Conservation (phyloP, 495 filamentous ascomycete species). For the Neurospora sublineolata region DNA sequence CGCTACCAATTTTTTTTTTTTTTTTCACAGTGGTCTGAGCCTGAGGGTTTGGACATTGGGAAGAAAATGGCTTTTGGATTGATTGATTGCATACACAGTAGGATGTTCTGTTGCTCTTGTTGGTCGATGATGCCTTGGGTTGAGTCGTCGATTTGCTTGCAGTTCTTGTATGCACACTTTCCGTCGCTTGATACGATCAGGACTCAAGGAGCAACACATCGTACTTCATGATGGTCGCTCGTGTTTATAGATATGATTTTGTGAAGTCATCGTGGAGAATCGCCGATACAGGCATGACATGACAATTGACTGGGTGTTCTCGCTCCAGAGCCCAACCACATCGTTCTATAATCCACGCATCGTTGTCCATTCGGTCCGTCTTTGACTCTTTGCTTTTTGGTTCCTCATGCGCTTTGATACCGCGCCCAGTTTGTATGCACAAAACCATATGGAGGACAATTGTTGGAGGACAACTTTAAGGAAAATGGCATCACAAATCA, state of each 20-base stretch:
- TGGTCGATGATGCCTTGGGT: neutral
- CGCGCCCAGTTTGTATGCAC: neutral
- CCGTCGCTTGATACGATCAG: neutral
- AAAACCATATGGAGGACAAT: neutral
- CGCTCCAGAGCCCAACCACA: neutral
- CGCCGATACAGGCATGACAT: neutral
- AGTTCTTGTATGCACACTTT: neutral
- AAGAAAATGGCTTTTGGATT: slow-evolving; percentile 9
- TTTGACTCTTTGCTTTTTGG: neutral
- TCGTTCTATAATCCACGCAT: neutral
- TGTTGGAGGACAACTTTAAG: neutral
- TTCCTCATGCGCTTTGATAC: neutral
- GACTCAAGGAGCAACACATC: neutral
- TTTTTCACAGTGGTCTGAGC: slow-evolving; percentile 39
- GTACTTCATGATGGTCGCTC: neutral
- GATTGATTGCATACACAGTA: neutral
- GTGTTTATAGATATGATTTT: neutral
- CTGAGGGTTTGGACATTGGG: slow-evolving; percentile 13
- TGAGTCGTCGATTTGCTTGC: neutral
- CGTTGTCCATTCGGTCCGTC: neutral
- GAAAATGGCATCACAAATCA: neutral
- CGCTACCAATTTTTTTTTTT: slow-evolving; percentile 79
- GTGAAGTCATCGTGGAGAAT: neutral
- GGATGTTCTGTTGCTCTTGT: neutral
- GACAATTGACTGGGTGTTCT: neutral